Evolutionary conservation across 495 filamentous ascomycete genomes (phyloP), one percentile per base, ranked within the genome.

Genomic region (Letharia columbiana): DNA sequence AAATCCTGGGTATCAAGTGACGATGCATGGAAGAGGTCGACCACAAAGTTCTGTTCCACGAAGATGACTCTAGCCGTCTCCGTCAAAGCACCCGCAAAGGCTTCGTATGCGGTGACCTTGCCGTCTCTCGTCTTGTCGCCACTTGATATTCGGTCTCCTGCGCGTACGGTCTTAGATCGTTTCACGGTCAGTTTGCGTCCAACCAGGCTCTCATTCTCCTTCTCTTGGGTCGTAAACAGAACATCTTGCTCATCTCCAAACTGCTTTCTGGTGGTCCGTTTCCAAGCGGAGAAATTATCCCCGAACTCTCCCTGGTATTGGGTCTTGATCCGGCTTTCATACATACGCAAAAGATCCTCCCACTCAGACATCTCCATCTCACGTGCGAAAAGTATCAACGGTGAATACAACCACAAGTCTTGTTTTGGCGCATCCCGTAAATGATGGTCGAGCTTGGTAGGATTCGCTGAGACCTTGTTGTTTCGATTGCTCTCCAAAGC

Each of bases 131-230:
- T 70, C 75, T 87, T 91, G 45, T 92, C 89, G 33, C 73, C 73
- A 59, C 74, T 76, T 18, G 69, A 82, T 63, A 74, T 75, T 75
- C 67, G 81, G 67, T 76, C 83, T 52, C 92, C 89, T 23, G 86
- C 85, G 28, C 91, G 86, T 5, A 96, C 83, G 59, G 84, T 91
- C 72, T 91, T 91, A 45, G 91, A 90, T 71, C 94, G 82, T 78
- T 95, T 96, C 52, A 98, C 93, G 0, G 93, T 97, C 37, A 96
- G 76, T 73, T 96, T 96, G 52, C 92, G 83, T 13, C 92, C 92
- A 9, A 92, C 89, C 50, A 85, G 86, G 61, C 73, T 69, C 79
- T 87, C 82, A 74, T 87, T 82, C 79, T 96, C 85, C 68, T 95
- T 94, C 69, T 93, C 86, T 71, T 91, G 87, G 5, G 89, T 81